A percentile compares a stretch with the other conserved stretches of the same genome.
Evolutionary conservation across 2,329 filamentous ascomycete species (phyloP).

Genomic region (Blumeria graminis): DNA sequence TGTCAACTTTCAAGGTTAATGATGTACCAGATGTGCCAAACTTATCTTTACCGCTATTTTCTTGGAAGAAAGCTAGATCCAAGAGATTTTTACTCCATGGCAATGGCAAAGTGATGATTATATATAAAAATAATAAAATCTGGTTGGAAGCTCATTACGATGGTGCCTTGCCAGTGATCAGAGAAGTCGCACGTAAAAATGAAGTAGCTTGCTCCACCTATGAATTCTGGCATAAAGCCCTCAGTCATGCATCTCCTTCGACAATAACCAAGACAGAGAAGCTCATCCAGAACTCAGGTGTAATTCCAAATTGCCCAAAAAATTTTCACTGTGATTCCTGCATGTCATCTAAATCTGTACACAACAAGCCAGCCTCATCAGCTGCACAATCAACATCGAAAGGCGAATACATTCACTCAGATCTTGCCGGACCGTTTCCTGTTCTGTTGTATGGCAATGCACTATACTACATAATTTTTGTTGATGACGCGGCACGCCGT

Average conservation of each 20-base stretch:
- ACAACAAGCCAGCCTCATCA: neutral
- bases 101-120: neutral
- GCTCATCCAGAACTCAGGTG: neutral
- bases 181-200: neutral
- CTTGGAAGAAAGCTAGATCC: neutral
- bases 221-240: neutral
- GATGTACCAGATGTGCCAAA: too few relatives aligned
- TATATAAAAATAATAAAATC: neutral
- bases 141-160: neutral
- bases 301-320: neutral
- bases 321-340: neutral
- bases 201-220: neutral
- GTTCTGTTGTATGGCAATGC: neutral
- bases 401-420: conserved; percentile 1
- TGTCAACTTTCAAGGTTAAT: too few relatives aligned
- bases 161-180: neutral
- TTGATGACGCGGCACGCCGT: neutral
- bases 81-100: neutral
- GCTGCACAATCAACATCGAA: neutral
- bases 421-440: neutral
- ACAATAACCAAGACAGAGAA: neutral
- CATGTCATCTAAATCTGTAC: neutral
- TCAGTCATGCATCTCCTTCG: neutral
- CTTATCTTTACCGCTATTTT: neutral
- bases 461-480: neutral